Conservation (phyloP, 2,329 filamentous ascomycete species). For the Akanthomyces uredinophilus region DNA sequence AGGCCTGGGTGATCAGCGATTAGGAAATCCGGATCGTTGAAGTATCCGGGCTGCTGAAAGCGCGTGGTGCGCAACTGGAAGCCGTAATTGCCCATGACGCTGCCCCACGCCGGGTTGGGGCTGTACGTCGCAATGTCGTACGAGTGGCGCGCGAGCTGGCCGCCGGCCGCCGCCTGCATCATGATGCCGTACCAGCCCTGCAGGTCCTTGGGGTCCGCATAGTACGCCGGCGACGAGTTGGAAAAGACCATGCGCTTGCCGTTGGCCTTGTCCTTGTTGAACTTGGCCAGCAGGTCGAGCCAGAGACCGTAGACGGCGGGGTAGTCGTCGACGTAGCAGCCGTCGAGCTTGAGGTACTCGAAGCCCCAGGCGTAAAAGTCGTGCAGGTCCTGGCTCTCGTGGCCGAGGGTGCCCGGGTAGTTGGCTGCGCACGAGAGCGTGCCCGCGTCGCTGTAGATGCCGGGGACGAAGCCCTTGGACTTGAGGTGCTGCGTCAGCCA, state of each 20-base stretch:
- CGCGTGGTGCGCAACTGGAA: constrained; percentile 34
- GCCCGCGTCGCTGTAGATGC: constrained; percentile 41
- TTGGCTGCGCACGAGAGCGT: constrained; percentile 36
- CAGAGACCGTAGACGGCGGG: not conserved
- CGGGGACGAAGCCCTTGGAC: constrained; percentile 34
- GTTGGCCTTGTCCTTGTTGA: not conserved
- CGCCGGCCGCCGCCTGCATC: constrained; percentile 34
- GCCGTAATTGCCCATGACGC: constrained; percentile 41
- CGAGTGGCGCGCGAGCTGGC: constrained; percentile 38
- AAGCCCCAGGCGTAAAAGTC: constrained; percentile 34
- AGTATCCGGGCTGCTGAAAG: constrained; percentile 31
- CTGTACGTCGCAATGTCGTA: constrained; percentile 36
- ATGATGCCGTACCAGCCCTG: constrained; percentile 38
- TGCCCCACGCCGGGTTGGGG: constrained; percentile 34
- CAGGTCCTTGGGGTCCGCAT: constrained; percentile 26
- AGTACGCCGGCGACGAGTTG: constrained; percentile 39
- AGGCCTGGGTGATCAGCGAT: constrained; percentile 29
- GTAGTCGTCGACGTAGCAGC: constrained; percentile 29
- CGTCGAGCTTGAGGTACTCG: constrained; percentile 36
- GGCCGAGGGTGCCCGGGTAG: constrained; percentile 35
- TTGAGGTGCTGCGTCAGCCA: constrained; percentile 36
- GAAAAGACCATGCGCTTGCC: constrained; percentile 29
- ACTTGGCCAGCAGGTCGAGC: not conserved
- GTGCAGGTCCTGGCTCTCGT: constrained; percentile 37
- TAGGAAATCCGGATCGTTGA: constrained; percentile 31